A percentile compares a stretch with the other conserved stretches of the same genome.
Evolutionary conservation across 768 basidiomycete genomes (phyloP).

Genomic region (Mycena venus): DNA sequence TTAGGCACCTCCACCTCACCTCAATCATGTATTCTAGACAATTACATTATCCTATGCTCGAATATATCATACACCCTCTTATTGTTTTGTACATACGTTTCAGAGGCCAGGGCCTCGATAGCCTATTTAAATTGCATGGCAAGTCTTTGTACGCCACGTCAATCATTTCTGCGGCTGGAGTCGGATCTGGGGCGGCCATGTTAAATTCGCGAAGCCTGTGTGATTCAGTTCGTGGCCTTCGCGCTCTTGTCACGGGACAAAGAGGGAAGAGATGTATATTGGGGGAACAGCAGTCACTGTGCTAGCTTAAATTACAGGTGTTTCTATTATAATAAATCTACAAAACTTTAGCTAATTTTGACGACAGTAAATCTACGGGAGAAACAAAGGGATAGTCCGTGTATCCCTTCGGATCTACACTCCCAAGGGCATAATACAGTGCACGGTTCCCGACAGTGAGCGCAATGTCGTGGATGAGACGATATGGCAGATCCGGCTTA

Average conservation of each 20-base stretch:
- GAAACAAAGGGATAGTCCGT: not conserved
- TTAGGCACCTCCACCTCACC: constrained; percentile 10
- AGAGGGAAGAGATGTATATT: too few species aligned
- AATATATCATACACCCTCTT: constrained; percentile 4
- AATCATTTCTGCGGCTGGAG: too few species aligned
- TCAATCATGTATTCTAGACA: constrained; percentile 25
- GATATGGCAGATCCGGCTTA: not conserved
- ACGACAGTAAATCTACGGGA: too few species aligned
- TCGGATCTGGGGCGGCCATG: too few species aligned
- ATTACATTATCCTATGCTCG: constrained; percentile 19
- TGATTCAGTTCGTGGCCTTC: too few species aligned
- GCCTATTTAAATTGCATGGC: not conserved
- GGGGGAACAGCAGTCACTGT: too few species aligned
- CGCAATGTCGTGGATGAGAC: not conserved
- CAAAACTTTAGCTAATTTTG: too few species aligned
- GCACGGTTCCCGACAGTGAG: not conserved
- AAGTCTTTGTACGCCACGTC: too few species aligned
- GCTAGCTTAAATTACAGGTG: too few species aligned
- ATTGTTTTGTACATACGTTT: not conserved
- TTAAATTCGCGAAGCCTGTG: too few species aligned
- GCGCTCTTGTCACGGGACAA: too few species aligned
- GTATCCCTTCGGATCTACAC: not conserved
- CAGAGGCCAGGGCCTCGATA: not conserved
- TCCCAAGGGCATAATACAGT: not conserved
- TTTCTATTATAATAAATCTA: too few species aligned